Evolutionary conservation across 2,329 filamentous ascomycete species (phyloP).

Genomic region (Elsinoe ampelina): DNA sequence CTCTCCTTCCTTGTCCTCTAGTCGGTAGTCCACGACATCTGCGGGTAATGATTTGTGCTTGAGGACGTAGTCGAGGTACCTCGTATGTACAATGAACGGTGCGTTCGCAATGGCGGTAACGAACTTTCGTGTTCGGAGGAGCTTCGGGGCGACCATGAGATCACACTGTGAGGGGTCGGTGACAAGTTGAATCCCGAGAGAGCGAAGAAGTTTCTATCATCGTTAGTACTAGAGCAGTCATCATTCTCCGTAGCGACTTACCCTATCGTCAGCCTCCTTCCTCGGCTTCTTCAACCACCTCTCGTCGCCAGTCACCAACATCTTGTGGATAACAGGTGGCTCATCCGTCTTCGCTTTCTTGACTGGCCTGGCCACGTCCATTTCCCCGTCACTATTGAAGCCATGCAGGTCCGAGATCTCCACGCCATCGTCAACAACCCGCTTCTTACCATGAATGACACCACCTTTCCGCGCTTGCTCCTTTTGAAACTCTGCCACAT

Average conservation of each 20-base stretch:
- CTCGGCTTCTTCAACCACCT: slow-evolving; percentile 66
- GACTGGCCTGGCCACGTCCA: slow-evolving; percentile 34
- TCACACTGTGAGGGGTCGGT: slow-evolving; percentile 68
- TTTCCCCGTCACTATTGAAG: slow-evolving; percentile 35
- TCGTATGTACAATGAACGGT: slow-evolving; percentile 64
- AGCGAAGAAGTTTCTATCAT: slow-evolving; percentile 65
- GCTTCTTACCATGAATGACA: slow-evolving; percentile 50
- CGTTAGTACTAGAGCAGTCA: neutral
- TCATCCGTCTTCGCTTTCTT: slow-evolving; percentile 35
- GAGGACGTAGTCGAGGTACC: slow-evolving; percentile 70
- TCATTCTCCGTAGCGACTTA: slow-evolving; percentile 37
- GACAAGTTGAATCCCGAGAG: slow-evolving; percentile 73
- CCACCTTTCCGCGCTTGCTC: slow-evolving; percentile 76
- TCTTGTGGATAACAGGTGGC: slow-evolving; percentile 57
- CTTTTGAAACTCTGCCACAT: slow-evolving; percentile 85
- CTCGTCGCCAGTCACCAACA: slow-evolving; percentile 77
- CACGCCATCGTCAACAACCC: slow-evolving; percentile 32
- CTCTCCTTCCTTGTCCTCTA: slow-evolving; percentile 67
- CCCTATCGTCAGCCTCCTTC: slow-evolving; percentile 72
- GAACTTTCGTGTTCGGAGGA: slow-evolving; percentile 90
- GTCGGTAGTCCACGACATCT: slow-evolving; percentile 53
- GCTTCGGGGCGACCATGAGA: slow-evolving; percentile 75
- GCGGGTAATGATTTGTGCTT: slow-evolving; percentile 54
- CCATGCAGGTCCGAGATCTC: slow-evolving; percentile 32
- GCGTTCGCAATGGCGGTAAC: slow-evolving; percentile 76